Evolutionary conservation across 352 stramenopile species (phyloP).

Genomic region (Globisporangium parvum): DNA sequence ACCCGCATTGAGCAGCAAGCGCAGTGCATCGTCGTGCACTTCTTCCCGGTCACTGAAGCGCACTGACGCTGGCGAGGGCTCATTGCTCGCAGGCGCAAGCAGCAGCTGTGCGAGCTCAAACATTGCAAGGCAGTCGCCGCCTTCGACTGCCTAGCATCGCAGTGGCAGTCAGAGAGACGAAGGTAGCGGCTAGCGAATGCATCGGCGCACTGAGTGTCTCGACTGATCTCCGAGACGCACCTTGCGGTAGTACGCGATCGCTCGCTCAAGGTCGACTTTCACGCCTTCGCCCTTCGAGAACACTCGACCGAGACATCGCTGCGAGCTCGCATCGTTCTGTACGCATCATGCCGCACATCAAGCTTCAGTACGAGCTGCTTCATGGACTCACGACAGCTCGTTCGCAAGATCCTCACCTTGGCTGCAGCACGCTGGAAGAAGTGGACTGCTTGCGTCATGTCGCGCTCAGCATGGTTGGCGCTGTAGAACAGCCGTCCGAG

Average conservation of each 20-base stretch:
- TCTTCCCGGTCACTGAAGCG: conserved; percentile 48
- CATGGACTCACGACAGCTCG: no score
- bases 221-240: conserved; percentile 11
- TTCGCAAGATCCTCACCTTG: conserved; percentile 13
- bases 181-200: no score
- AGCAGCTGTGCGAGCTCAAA: conserved; percentile 44
- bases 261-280: conserved; percentile 51
- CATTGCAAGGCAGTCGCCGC: conserved; percentile 45
- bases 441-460: conserved; percentile 51
- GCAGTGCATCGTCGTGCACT: conserved; percentile 53
- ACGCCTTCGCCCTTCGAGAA: conserved; percentile 41
- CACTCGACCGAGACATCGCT: conserved; percentile 39
- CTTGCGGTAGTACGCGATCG: conserved; percentile 39
- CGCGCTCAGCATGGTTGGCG: conserved; percentile 18
- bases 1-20: conserved; percentile 45
- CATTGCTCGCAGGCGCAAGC: conserved; percentile 10
- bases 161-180: not conserved
- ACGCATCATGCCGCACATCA: not conserved
- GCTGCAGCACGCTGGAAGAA: conserved; percentile 53
- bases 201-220: no score
- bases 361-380: no score
- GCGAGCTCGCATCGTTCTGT: conserved; percentile 36
- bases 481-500: conserved; percentile 38
- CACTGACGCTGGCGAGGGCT: conserved; percentile 11
- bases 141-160: conserved; percentile 21